These are phyloP conservation scores for Globisporangium alternatum DNA, from an alignment of 352 stramenopile species.

Conservation along the genomic window DNA sequence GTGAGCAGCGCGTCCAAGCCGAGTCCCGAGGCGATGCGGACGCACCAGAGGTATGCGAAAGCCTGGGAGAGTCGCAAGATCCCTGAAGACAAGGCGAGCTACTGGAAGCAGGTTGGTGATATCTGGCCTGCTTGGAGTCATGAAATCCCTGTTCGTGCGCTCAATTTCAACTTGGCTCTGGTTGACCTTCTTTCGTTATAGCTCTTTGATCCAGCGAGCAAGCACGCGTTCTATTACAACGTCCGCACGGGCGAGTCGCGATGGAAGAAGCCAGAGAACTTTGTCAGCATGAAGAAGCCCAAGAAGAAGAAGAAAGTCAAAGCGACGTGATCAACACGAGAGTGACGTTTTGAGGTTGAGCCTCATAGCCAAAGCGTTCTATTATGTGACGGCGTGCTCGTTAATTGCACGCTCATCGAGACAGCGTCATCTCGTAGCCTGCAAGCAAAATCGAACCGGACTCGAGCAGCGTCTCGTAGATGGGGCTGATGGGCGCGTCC, in stretches of 20 bases:
- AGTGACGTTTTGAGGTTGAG: neutral
- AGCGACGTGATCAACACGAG: neutral
- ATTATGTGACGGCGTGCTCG: neutral
- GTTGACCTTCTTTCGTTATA: constrained; percentile 13
- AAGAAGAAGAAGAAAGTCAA: constrained; percentile 21
- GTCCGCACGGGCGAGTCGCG: constrained; percentile 61
- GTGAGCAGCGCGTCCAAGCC: constrained; percentile 22
- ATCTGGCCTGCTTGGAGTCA: too few relatives aligned
- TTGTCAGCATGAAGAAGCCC: constrained; percentile 20
- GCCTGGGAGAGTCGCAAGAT: constrained; percentile 29
- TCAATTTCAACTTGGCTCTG: too few relatives aligned
- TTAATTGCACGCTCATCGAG: neutral
- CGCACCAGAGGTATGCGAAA: constrained; percentile 35
- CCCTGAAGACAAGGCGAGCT: constrained; percentile 45
- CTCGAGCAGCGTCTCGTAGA: constrained; percentile 77
- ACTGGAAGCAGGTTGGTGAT: constrained; percentile 63
- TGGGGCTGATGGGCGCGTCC: constrained; percentile 42
- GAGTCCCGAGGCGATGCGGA: constrained; percentile 30
- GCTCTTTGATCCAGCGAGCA: constrained; percentile 41
- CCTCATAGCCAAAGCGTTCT: neutral
- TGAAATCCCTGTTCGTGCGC: too few relatives aligned
- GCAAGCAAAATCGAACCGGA: constrained; percentile 75
- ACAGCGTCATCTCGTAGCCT: constrained; percentile 62
- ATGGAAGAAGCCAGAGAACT: constrained; percentile 47
- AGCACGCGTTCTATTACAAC: constrained; percentile 66